Conservation (phyloP, 208 protist genomes). For the Trypanosoma lewisi region DNA sequence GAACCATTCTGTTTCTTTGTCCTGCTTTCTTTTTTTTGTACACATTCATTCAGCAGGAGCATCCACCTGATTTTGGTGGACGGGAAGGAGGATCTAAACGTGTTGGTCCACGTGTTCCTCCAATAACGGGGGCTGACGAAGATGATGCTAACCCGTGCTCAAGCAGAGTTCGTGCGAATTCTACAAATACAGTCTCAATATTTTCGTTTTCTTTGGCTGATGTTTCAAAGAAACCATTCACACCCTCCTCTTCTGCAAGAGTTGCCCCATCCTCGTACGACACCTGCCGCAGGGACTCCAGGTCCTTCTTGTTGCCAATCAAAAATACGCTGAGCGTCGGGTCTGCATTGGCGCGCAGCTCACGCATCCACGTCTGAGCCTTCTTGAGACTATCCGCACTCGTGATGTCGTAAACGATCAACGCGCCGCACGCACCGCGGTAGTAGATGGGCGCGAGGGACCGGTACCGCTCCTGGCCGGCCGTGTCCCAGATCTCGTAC, state of each 20-base stretch:
- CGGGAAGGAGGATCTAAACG: conserved; percentile 32
- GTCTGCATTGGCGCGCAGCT: conserved; percentile 91
- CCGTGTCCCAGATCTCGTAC: conserved; percentile 92
- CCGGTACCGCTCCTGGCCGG: conserved; percentile 90
- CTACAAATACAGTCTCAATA: conserved; percentile 83
- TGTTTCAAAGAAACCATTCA: conserved; percentile 81
- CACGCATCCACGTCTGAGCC: conserved; percentile 96
- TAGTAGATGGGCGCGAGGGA: conserved; percentile 93
- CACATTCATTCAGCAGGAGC: conserved; percentile 27
- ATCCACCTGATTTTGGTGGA: conserved; percentile 26
- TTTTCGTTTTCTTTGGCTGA: conserved; percentile 87
- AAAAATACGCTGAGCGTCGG: conserved; percentile 92
- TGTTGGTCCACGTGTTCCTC: conserved; percentile 19
- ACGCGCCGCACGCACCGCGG: conserved; percentile 84
- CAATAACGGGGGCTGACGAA: conserved; percentile 11
- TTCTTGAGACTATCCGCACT: conserved; percentile 92
- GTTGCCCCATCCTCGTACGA: conserved; percentile 63
- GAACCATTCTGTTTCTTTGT: neutral
- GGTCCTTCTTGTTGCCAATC: conserved; percentile 96
- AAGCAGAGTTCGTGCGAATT: conserved; percentile 92
- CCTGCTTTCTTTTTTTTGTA: neutral
- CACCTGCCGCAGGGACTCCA: conserved; percentile 87
- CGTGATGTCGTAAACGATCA: conserved; percentile 98
- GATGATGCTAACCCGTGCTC: conserved; percentile 73
- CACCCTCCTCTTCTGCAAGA: conserved; percentile 66